These are phyloP conservation scores for Urostyla sp. DNA, from an alignment of 73 alveolate species.

Conservation along the genomic window DNA sequence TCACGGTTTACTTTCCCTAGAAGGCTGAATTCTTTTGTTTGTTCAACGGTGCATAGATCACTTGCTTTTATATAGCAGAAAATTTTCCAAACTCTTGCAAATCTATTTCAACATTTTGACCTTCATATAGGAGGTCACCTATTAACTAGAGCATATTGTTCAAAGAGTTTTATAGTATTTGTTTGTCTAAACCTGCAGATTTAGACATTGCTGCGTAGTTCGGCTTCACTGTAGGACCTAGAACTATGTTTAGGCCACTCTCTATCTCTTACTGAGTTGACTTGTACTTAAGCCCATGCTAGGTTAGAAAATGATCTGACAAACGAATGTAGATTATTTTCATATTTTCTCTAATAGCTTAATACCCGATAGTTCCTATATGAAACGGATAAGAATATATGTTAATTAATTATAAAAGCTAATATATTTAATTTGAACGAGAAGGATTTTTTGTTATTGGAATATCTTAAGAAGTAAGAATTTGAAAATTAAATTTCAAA, in stretches of 20 bases:
- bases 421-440: neutral
- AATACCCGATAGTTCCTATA: constrained; percentile 72
- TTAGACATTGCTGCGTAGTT: constrained; percentile 76
- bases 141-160: constrained; percentile 68
- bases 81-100: constrained; percentile 79
- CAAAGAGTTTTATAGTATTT: constrained; percentile 51
- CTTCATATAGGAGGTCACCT: constrained; percentile 69
- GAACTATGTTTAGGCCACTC: constrained; percentile 41
- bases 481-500: too few species aligned
- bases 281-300: constrained; percentile 63
- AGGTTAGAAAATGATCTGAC: constrained; percentile 59
- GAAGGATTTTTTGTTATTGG: neutral
- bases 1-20: constrained; percentile 79
- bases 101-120: constrained; percentile 78
- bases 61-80: constrained; percentile 51
- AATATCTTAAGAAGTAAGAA: neutral
- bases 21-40: constrained; percentile 69
- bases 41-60: constrained; percentile 68
- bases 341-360: constrained; percentile 60
- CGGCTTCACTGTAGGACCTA: constrained; percentile 78
- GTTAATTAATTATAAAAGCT: neutral
- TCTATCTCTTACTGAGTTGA: constrained; percentile 55
- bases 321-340: constrained; percentile 60
- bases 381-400: neutral
- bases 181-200: constrained; percentile 67